Evolutionary conservation across 495 filamentous ascomycete genomes (phyloP), one percentile per base, ranked within the genome.

Genomic region (Jackrogersella minutella): DNA sequence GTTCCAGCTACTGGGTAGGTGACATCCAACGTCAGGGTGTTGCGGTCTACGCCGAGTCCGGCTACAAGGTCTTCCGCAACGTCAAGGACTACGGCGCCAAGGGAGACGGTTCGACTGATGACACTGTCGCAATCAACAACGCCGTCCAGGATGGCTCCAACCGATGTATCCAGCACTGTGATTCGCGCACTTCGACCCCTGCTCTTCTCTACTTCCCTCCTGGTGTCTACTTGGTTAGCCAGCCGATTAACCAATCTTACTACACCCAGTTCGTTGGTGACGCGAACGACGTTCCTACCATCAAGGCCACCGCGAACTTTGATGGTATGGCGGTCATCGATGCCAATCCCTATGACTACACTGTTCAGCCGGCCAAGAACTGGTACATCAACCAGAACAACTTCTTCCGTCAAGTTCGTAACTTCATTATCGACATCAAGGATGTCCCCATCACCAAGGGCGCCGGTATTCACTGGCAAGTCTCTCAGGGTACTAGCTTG

Each of bases 391-490:
- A 97, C 77, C 90, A 97, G 78, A 99, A 98, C 87, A 97, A 99
- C 82, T 99, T 99, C 84, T 98, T 93, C 85, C 93, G 95, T 43
- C 91, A 96, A 69, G 82, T 99, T 66, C 92, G 96, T 76, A 98
- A 99, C 81, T 91, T 99, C 69, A 84, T 93, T 70, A 89, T 99
- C 75, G 95, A 99, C 74, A 76, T 93, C 41, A 93, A 86, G 26
- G 85, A 79, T 10, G 86, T 91, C 84, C 89, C 90, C 11, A 68
- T 80, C 50, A 80, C 76, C 37, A 70, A 75, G 21, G 91, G 90
- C 58, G 84, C 92, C 36, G 92, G 92, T 78, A 96, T 99, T 58
- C 95, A 98, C 77, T 98, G 96, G 96, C 95, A 98, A 75, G 94
- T 99, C 2, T 93, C 92, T 37, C 95, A 99, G 73, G 95, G 94